Conservation (phyloP, 768 basidiomycete species). For the Lyophyllum shimeji region DNA sequence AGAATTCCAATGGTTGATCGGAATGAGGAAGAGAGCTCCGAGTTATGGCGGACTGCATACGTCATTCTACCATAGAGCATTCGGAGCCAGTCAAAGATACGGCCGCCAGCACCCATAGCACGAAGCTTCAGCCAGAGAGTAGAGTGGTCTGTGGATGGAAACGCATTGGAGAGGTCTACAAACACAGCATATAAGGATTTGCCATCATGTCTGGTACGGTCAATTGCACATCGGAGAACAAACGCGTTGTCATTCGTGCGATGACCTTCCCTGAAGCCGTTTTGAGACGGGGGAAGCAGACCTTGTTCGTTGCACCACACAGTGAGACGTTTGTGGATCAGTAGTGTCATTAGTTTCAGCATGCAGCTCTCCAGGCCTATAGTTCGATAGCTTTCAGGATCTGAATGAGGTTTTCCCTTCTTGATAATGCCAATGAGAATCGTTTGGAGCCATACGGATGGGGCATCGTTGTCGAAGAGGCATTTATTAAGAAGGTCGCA, state of each 20-base stretch:
- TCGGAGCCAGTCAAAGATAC: constrained; percentile 13
- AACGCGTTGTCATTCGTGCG: constrained; percentile 12
- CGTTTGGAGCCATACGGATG: too few relatives aligned
- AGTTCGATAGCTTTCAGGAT: too few relatives aligned
- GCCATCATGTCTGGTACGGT: constrained; percentile 16
- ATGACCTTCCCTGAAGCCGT: background rate
- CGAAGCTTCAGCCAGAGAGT: constrained; percentile 12
- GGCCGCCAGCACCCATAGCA: background rate
- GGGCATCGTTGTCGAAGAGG: too few relatives aligned
- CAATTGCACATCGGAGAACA: constrained; percentile 22
- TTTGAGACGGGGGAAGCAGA: background rate
- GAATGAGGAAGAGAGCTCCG: too few relatives aligned
- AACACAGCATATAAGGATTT: constrained; percentile 22
- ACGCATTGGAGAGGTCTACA: constrained; percentile 18
- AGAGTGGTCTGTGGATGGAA: constrained; percentile 16
- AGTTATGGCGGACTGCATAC: constrained; percentile 1
- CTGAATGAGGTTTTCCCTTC: too few relatives aligned
- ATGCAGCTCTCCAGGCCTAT: too few relatives aligned
- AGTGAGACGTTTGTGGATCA: too few relatives aligned
- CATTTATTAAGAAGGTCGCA: too few relatives aligned
- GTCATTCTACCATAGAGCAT: constrained; percentile 10
- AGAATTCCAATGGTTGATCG: too few relatives aligned
- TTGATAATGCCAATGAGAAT: too few relatives aligned
- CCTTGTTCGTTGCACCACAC: background rate
- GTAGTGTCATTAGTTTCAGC: too few relatives aligned